These are phyloP conservation scores for Chaetoceros tenuissimus DNA, from an alignment of 108 stramenopile genomes.

Conservation along the genomic window DNA sequence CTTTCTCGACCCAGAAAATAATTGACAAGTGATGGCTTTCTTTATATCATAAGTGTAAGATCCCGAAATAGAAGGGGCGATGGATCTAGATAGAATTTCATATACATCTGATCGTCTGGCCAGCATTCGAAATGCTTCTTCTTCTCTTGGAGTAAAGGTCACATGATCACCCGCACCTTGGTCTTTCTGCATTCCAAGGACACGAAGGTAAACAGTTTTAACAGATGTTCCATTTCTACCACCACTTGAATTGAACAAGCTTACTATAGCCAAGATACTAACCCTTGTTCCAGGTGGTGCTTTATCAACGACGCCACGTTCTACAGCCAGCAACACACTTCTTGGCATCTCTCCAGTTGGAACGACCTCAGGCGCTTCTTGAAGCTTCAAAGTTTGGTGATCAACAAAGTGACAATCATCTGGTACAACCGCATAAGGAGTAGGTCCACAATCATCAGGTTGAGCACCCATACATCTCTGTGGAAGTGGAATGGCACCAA, in stretches of 20 bases:
- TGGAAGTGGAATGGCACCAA: conserved; percentile 49
- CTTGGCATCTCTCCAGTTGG: conserved; percentile 98
- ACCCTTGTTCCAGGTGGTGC: conserved; percentile 96
- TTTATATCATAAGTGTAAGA: conserved; percentile 95
- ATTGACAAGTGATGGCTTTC: conserved; percentile 91
- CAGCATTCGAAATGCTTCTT: conserved; percentile 81
- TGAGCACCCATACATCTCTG: conserved; percentile 41
- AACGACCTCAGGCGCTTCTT: conserved; percentile 96
- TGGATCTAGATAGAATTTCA: conserved; percentile 71
- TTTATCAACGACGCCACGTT: conserved; percentile 95
- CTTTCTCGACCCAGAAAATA: conserved; percentile 97
- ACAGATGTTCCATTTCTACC: conserved; percentile 59
- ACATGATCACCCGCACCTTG: conserved; percentile 18
- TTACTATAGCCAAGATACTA: conserved; percentile 75
- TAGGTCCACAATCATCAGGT: conserved; percentile 68
- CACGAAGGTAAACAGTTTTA: conserved; percentile 58
- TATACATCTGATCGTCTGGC: conserved; percentile 53
- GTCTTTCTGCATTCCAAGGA: conserved; percentile 21
- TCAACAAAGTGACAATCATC: conserved; percentile 81
- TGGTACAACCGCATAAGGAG: conserved; percentile 68
- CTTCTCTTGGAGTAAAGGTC: conserved; percentile 49
- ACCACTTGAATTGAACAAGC: conserved; percentile 57
- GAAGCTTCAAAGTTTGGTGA: conserved; percentile 97
- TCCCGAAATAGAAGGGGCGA: conserved; percentile 94
- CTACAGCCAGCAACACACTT: conserved; percentile 85